Base-by-base conservation (phyloP, 169 alveolate species). In the Babesia ovata region DNA sequence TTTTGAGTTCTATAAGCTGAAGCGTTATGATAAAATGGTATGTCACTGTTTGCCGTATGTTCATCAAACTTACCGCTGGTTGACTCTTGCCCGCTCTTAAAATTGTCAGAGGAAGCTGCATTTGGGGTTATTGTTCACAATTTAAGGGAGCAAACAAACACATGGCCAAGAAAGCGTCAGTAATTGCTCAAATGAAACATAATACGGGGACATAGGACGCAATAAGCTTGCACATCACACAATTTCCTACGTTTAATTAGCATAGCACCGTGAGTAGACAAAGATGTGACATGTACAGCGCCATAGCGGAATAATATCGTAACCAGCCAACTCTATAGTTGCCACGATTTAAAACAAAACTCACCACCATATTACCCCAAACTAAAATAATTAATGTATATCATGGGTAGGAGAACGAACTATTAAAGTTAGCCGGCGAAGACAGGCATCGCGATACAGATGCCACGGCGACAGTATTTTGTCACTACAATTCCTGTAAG, bases 1-100 rank as follows among this genome's bases (percentile, higher is more conserved):
- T 92, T 56, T 92, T 92, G 48, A 92, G 79, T 61, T 92, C 95
- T 52, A 92, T 90, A 79, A 92, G 77, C 95, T 92, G 85, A 54
- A n/a, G 49, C 12, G 12, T n/a, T 46, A n/a, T 44, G 49, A 46
- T 24, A 24, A 14, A 16, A n/a, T 48, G 3, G 66, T 60, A 42
- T 45, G 17, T 11, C 39, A 45, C 39, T 36, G 14, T 0, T 22
- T 57, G 21, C 46, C 12, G 11, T 48, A n/a, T 44, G 39, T 28
- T 45, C 46, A 46, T 21, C 12, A 48, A 62, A 82, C 94, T 83
- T 91, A 92, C 95, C 84, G 91, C 83, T 28, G 95, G 94, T 52
- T 91, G 93, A 36, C 90, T 86, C 70, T 92, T 86, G 61, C 93
- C 94, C 33, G 94, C 92, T 61, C 88, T 91, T 45, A 92, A 62